These are phyloP conservation scores for Botrytis squamosa DNA, from an alignment of 2,329 filamentous ascomycete genomes.

Conservation along the genomic window DNA sequence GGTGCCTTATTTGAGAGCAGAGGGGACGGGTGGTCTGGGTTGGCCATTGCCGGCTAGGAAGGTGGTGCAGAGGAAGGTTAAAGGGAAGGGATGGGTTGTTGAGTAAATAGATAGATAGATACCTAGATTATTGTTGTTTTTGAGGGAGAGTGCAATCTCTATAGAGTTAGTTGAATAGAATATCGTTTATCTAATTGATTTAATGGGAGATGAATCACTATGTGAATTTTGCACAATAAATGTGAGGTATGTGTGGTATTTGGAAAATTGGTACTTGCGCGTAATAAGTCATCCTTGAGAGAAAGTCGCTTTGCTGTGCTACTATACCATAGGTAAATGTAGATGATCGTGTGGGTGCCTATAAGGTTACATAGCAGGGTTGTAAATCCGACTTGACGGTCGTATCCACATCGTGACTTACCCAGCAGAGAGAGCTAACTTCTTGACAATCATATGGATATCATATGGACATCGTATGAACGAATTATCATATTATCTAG, in stretches of 20 bases:
- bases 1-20: constrained; percentile 71
- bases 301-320: background rate
- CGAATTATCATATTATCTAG: too few relatives aligned
- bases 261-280: background rate
- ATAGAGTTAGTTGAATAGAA: background rate
- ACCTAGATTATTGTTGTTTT: background rate
- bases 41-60: constrained; percentile 87
- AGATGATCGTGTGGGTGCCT: background rate
- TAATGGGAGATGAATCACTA: background rate
- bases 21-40: constrained; percentile 64
- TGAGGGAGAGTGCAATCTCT: background rate
- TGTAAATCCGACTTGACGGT: too few relatives aligned
- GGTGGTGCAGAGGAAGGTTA: constrained; percentile 74
- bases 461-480: too few relatives aligned
- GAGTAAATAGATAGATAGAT: constrained; percentile 27
- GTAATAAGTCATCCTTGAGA: background rate
- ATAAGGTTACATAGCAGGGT: too few relatives aligned
- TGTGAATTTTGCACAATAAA: background rate
- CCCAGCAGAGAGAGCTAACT: too few relatives aligned
- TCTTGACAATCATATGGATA: too few relatives aligned
- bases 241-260: too few relatives aligned
- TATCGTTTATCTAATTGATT: background rate
- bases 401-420: too few relatives aligned
- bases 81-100: constrained; percentile 69
- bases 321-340: background rate